Percentiles rank a stretch among this genome's conserved stretches.
Conservation (phyloP, 192 early-diverging fungal genomes). For the Rhizophagus prolifer region DNA sequence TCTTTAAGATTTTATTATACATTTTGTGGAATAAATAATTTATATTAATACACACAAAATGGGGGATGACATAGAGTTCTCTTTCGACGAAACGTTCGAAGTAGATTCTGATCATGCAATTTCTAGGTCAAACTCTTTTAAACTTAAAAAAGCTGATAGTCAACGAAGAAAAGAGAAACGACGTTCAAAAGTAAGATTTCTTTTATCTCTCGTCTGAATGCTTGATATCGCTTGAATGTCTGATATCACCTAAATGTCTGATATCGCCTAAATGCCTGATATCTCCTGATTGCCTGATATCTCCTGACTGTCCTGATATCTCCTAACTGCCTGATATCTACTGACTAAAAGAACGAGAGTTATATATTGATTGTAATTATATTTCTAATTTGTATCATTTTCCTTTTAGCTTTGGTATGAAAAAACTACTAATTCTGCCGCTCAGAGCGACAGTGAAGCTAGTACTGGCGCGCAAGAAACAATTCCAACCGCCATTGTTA, state of each 20-base stretch:
- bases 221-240: no score
- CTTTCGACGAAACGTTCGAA: constrained; percentile 27
- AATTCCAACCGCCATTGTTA: constrained; percentile 76
- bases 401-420: constrained; percentile 27
- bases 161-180: constrained; percentile 32
- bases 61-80: constrained; percentile 30
- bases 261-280: no score
- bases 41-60: background rate
- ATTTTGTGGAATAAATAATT: background rate
- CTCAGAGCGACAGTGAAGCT: constrained; percentile 29
- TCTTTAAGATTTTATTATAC: background rate
- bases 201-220: no score
- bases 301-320: no score
- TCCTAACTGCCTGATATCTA: no score
- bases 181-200: constrained; percentile 24
- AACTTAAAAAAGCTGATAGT: constrained; percentile 29
- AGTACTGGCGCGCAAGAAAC: constrained; percentile 36
- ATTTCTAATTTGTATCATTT: background rate
- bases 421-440: constrained; percentile 13
- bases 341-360: no score
- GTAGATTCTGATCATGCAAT: constrained; percentile 25
- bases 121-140: constrained; percentile 31
- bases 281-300: no score
- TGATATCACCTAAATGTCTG: no score
- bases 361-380: background rate